Conservation (phyloP, 305 asterid genomes). For the Nicotiana rustica region DNA sequence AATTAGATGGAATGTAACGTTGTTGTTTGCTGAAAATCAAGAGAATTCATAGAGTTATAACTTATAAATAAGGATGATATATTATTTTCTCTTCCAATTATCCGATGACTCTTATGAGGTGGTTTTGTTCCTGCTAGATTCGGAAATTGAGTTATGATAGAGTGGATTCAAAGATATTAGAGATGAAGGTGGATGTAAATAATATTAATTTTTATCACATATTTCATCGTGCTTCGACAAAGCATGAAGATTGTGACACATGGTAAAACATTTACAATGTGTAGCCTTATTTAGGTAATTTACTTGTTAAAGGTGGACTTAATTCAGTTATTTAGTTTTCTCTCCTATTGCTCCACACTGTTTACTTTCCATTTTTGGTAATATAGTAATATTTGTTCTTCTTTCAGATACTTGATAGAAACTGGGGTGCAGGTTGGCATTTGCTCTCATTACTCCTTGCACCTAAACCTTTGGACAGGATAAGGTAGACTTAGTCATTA, state of each 20-base stretch:
- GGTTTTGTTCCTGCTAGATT: neutral
- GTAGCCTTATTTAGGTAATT: constrained; percentile 27
- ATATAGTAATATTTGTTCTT: constrained; percentile 40
- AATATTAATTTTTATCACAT: neutral
- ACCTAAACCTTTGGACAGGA: constrained; percentile 73
- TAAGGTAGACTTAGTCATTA: constrained; percentile 56
- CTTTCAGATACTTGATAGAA: constrained; percentile 90
- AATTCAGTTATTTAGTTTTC: neutral
- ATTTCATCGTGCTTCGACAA: neutral
- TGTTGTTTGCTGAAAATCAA: too few relatives aligned
- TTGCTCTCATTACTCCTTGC: constrained; percentile 89
- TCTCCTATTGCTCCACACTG: constrained; percentile 21
- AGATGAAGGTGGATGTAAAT: neutral
- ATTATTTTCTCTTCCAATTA: neutral
- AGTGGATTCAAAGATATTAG: neutral
- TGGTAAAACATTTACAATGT: constrained; percentile 23
- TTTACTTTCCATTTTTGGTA: constrained; percentile 33
- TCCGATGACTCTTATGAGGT: neutral
- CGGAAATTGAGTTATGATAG: constrained; percentile 18
- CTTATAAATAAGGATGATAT: neutral
- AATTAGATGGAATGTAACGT: neutral
- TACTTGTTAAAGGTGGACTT: constrained; percentile 15
- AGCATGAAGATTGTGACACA: neutral
- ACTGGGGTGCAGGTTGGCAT: constrained; percentile 99
- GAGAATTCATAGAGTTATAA: too few relatives aligned